Conservation (phyloP, 106 monocot species). For the Allium fistulosum region DNA sequence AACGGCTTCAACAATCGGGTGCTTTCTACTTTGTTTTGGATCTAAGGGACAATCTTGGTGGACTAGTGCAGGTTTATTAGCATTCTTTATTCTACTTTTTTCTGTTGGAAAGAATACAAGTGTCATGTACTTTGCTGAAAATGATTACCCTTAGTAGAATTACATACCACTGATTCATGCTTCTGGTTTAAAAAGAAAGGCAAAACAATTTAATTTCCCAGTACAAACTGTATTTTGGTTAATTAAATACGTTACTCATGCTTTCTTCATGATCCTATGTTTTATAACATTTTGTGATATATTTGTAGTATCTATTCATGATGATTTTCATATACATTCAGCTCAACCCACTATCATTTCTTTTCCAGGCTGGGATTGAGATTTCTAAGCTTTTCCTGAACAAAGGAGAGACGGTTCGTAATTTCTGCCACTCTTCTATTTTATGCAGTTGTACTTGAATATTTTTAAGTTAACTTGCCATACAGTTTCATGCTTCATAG, state of each 20-base stretch:
- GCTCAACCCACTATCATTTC: slow-evolving; percentile 2
- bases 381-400: slow-evolving; percentile 82
- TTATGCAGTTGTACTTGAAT: slow-evolving; percentile 1
- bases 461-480: neutral
- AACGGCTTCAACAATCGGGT: slow-evolving; percentile 70
- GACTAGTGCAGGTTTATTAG: slow-evolving; percentile 76
- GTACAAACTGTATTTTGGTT: too few species aligned
- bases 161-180: too few species aligned
- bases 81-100: neutral
- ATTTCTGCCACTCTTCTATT: neutral
- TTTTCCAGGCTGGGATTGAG: slow-evolving; percentile 77
- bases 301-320: too few species aligned
- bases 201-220: too few species aligned
- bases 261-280: too few species aligned
- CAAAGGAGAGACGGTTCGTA: slow-evolving; percentile 77
- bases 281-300: too few species aligned
- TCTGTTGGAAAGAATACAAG: too few species aligned
- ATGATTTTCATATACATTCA: neutral
- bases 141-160: too few species aligned
- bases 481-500: too few species aligned
- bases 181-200: too few species aligned
- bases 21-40: slow-evolving; percentile 84
- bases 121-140: too few species aligned
- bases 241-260: too few species aligned
- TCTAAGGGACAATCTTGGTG: slow-evolving; percentile 97